These are phyloP conservation scores for Prillingera fragicola DNA, from an alignment of 1,284 basidiomycete species.

Conservation along the genomic window DNA sequence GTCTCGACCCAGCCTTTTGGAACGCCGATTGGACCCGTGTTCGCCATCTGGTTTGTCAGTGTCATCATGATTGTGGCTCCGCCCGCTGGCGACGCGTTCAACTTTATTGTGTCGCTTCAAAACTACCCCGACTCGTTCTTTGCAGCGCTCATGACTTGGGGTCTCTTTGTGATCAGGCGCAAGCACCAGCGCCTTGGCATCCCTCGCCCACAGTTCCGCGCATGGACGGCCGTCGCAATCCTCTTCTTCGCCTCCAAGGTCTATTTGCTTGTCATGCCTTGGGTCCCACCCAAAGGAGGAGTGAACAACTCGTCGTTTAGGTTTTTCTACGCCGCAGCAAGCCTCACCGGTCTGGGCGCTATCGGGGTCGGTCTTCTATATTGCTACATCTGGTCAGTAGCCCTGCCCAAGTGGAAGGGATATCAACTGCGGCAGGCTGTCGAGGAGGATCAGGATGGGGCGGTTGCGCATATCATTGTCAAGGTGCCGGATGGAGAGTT, in stretches of 20 bases:
- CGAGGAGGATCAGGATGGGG: constrained; percentile 34
- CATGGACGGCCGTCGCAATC: constrained; percentile 48
- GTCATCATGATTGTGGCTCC: constrained; percentile 56
- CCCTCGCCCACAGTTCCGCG: constrained; percentile 46
- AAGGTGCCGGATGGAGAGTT: constrained; percentile 19
- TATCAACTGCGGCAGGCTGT: constrained; percentile 44
- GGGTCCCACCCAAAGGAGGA: constrained; percentile 44
- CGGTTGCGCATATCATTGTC: constrained; percentile 18
- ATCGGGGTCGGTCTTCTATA: constrained; percentile 40
- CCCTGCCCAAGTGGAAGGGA: constrained; percentile 38
- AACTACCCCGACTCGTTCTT: constrained; percentile 51
- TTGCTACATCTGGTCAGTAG: constrained; percentile 43
- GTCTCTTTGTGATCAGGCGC: constrained; percentile 50
- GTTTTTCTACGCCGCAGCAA: constrained; percentile 46
- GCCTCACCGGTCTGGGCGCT: constrained; percentile 32
- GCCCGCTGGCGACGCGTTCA: constrained; percentile 56
- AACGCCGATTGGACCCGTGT: constrained; percentile 48
- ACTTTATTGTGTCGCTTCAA: constrained; percentile 49
- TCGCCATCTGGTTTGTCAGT: constrained; percentile 53
- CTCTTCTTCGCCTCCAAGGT: constrained; percentile 49
- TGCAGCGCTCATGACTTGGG: constrained; percentile 47
- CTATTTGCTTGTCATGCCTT: constrained; percentile 53
- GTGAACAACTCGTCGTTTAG: constrained; percentile 32
- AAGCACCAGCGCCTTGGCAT: constrained; percentile 45
- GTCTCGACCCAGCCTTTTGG: constrained; percentile 38